Evolutionary conservation across 192 early-diverging fungal genomes (phyloP), one percentile per base, ranked within the genome.

Genomic region (Chytriomyces confervae): DNA sequence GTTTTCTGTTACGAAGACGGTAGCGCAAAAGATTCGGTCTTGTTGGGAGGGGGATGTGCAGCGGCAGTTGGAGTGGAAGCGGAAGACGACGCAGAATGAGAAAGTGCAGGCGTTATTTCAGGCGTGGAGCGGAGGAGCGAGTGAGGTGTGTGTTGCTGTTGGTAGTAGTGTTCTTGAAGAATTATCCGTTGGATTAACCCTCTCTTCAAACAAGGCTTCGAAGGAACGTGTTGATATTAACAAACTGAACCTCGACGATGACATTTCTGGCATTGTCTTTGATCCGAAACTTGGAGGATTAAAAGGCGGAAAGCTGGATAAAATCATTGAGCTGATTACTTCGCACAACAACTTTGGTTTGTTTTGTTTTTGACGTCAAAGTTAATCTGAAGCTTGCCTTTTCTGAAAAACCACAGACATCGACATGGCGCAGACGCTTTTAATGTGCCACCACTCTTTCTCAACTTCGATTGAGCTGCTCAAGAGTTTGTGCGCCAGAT

Each of bases 381-480:
- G n/a, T 66, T 75, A 5, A 74, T 29, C 8, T 50, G 9, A 16
- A 46, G 24, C 36, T 72, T 36, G 16, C 67, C 3, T 75, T 72
- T 63, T 1, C 1, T 0, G 2, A 69, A 45, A 13, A 47, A 13
- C 23, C 3, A 36, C 65, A 89, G 88, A 89, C 45, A 47, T 50
- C 0, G 86, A 89, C 8, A 81, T 85, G 61, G 69, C 65, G 1
- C 51, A 65, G 36, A 77, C 77, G 9, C 76, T 90, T 7, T 45
- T 90, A 9, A 24, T 89, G 43, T 90, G 89, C 8, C 89, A 90
- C 70, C 89, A 90, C 66, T 90, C 89, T 2, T 86, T 90, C 61
- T 86, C 82, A 2, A 88, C 89, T 18, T 86, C 86, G 5, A 50
- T 79, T 23, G 82, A 86, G 50, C 70, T 90, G 7, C 61, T 89